phyloP scores from a whole-genome alignment of 169 alveolate genomes.

The Plasmodium fragile region DNA sequence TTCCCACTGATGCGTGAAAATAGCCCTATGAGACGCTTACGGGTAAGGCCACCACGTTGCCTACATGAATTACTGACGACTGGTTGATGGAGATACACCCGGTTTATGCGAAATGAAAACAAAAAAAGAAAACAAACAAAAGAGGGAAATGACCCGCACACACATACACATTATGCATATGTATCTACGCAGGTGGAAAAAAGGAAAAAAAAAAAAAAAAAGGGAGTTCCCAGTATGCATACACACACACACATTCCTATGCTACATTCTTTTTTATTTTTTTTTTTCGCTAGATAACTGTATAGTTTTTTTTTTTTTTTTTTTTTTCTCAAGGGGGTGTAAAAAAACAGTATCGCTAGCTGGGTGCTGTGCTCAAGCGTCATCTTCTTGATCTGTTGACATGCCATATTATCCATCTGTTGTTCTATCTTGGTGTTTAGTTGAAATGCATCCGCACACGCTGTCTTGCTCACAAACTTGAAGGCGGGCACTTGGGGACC shows the following conservation, averaged over 20 bases:
- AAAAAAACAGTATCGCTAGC: neutral
- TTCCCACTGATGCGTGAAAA: neutral
- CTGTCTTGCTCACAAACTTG: neutral
- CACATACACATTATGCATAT: neutral
- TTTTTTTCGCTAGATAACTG: neutral
- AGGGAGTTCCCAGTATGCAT: neutral
- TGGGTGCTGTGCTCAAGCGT: neutral
- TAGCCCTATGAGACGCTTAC: neutral
- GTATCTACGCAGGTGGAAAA: neutral
- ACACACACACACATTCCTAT: neutral
- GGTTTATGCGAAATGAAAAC: neutral
- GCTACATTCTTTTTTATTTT: neutral
- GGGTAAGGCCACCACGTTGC: neutral
- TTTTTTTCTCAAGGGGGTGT: neutral
- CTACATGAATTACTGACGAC: neutral
- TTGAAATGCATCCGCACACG: neutral
- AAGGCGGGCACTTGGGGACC: neutral
- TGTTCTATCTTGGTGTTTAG: neutral
- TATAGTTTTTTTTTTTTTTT: no score
- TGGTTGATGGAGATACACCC: neutral
- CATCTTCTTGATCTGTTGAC: neutral
- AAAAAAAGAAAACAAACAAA: conserved; percentile 4
- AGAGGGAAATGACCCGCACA: neutral
- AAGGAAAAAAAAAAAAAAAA: no score
- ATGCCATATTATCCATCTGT: neutral